These are phyloP conservation scores for Fragilaria radians DNA, from an alignment of 108 stramenopile species.

Conservation along the genomic window DNA sequence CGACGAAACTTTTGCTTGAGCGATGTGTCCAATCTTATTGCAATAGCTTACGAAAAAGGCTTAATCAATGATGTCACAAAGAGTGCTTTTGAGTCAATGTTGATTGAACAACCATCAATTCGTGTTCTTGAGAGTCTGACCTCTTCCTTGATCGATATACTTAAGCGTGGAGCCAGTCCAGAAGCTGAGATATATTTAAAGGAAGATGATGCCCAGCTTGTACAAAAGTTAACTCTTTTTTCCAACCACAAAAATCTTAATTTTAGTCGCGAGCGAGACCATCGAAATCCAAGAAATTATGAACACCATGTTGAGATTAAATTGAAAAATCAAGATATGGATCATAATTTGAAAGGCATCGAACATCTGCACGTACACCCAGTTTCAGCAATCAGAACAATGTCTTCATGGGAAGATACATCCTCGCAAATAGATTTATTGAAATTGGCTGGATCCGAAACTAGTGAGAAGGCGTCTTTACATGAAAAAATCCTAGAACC, in stretches of 20 bases:
- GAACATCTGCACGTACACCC: not conserved
- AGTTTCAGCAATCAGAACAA: not conserved
- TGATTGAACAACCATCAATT: not conserved
- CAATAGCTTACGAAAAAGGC: constrained; percentile 10
- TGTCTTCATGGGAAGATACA: not conserved
- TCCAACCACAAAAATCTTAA: not conserved
- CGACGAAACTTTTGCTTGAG: not conserved
- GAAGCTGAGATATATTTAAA: not conserved
- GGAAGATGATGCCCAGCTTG: not conserved
- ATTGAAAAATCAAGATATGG: not conserved
- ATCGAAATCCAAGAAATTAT: not conserved
- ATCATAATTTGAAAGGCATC: not conserved
- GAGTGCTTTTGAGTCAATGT: not conserved
- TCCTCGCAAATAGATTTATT: not conserved
- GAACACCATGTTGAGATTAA: not conserved
- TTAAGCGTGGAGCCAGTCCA: not conserved
- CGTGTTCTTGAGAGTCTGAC: not conserved
- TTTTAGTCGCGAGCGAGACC: not conserved
- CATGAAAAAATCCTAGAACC: not conserved
- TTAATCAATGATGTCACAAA: constrained; percentile 13
- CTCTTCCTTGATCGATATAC: not conserved
- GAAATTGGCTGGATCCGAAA: not conserved
- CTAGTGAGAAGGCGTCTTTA: not conserved
- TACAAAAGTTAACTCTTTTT: not conserved
- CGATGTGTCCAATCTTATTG: constrained; percentile 14